Conservation (phyloP, 2,329 filamentous ascomycete species). For the Aspergillus pseudoviridinutans region DNA sequence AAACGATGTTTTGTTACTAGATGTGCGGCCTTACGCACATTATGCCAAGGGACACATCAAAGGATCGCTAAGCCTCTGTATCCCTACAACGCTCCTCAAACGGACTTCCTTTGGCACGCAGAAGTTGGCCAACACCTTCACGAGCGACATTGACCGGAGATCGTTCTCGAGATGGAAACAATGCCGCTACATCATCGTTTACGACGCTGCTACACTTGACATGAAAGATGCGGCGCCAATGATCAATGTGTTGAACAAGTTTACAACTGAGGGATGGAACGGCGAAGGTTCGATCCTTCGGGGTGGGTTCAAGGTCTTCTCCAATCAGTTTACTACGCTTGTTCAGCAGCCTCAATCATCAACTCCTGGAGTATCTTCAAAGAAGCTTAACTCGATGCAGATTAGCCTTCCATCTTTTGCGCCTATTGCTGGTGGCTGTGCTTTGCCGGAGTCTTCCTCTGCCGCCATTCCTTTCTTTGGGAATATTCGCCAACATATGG, state of each 20-base stretch:
- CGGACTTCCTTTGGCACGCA: conserved; percentile 83
- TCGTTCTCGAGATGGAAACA: conserved; percentile 74
- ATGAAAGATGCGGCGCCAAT: conserved; percentile 76
- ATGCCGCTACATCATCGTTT: conserved; percentile 76
- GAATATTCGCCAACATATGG: conserved; percentile 96
- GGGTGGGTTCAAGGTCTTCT: conserved; percentile 76
- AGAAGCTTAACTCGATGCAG: conserved; percentile 51
- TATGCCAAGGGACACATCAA: conserved; percentile 70
- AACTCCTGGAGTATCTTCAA: conserved; percentile 32
- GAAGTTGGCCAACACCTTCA: conserved; percentile 84
- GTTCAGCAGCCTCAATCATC: conserved; percentile 21
- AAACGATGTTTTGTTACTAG: conserved; percentile 67
- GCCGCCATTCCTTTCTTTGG: conserved; percentile 85
- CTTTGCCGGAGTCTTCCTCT: conserved; percentile 64
- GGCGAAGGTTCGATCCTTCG: conserved; percentile 71
- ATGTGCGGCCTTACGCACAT: conserved; percentile 81
- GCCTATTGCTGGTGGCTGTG: conserved; percentile 85
- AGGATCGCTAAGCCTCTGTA: conserved; percentile 86
- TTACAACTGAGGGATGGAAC: conserved; percentile 74
- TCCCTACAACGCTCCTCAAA: conserved; percentile 90
- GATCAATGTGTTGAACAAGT: conserved; percentile 89
- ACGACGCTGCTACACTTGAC: conserved; percentile 73
- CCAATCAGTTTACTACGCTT: conserved; percentile 58
- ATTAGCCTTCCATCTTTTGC: conserved; percentile 55
- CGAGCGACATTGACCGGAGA: conserved; percentile 62